Evolutionary conservation across 2,329 filamentous ascomycete genomes (phyloP), one percentile per base, ranked within the genome.

Genomic region (Alternaria arborescens): DNA sequence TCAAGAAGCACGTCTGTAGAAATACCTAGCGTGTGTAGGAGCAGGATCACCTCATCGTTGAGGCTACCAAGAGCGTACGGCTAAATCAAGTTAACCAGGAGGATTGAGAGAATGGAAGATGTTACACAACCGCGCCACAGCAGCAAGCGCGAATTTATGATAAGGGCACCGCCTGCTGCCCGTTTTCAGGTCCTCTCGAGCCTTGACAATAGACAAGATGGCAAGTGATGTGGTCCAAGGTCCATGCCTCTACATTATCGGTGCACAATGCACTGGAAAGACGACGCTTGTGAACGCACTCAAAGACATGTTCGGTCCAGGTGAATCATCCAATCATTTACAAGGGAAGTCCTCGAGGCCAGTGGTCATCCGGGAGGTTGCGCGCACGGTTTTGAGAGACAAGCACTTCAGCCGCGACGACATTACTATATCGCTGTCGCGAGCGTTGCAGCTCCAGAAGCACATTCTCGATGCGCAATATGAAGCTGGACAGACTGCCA

Each of bases 251-350:
- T 83, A 82, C 67, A 77, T 83, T 38, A 72, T 82, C 30, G 81
- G 82, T 3, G 77, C 82, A 3, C 81, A 82, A 46, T 82, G 76
- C 44, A 83, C 80, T 1, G 82, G 82, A 38, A 83, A 83, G 62
- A 82, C 80, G 1, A 83, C 82, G 0, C 71, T 84, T 1, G 73
- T 80, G 55, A 71, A 76, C 38, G 73, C 73, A 1, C 69, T 83
- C 2, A 66, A 69, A 24, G 53, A 28, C 0, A 68, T 8, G 69
- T 79, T 53, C 47, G 59, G 18, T 24, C 32, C 22, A 38, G 20
- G 16, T 18, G 53, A 26, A 26, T 26, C 36, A 20, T 20, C 36
- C 53, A 8, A 8, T 56, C 12, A 10, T 8, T 20, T 38, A 26
- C 20, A 34, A 10, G 22, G 32, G 20, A 14, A 18, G 24, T 8